These are phyloP conservation scores for Nigrospora sphaerica DNA, from an alignment of 2,329 filamentous ascomycete genomes.

Conservation along the genomic window DNA sequence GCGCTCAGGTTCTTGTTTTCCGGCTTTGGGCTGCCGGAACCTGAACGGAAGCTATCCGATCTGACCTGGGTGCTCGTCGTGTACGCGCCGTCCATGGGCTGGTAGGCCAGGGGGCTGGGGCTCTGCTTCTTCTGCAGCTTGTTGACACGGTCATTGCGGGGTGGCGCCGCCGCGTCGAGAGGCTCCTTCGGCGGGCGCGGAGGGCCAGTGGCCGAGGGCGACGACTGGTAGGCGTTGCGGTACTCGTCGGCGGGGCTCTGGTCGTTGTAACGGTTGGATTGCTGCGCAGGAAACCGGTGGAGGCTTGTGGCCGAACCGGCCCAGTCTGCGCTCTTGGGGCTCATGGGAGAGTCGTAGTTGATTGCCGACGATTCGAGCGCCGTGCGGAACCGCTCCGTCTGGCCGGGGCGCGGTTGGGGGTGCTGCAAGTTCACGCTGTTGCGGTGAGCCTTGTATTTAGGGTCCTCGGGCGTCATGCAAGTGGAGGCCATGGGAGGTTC, in stretches of 20 bases:
- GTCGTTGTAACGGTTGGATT: slow-evolving; percentile 41
- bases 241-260: slow-evolving; percentile 39
- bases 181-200: slow-evolving; percentile 59
- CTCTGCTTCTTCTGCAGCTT: slow-evolving; percentile 38
- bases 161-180: slow-evolving; percentile 39
- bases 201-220: slow-evolving; percentile 37
- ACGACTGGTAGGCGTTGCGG: slow-evolving; percentile 21
- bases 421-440: slow-evolving; percentile 76
- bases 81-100: slow-evolving; percentile 48
- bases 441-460: slow-evolving; percentile 76
- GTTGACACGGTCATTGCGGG: slow-evolving; percentile 38
- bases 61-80: slow-evolving; percentile 34
- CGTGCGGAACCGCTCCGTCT: slow-evolving; percentile 67
- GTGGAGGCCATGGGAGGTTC: slow-evolving; percentile 42
- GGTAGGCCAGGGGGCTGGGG: slow-evolving; percentile 48
- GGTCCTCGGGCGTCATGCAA: slow-evolving; percentile 56
- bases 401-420: slow-evolving; percentile 68
- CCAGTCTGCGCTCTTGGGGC: slow-evolving; percentile 56
- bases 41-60: slow-evolving; percentile 35
- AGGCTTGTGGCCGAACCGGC: slow-evolving; percentile 54
- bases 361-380: slow-evolving; percentile 68
- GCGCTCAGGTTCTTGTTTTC: slow-evolving; percentile 52
- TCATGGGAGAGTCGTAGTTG: slow-evolving; percentile 55
- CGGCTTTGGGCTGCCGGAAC: slow-evolving; percentile 43
- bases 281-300: slow-evolving; percentile 39